phyloP scores from a whole-genome alignment of 495 filamentous ascomycete genomes.

The Hypoxylon lienhwacheense region DNA sequence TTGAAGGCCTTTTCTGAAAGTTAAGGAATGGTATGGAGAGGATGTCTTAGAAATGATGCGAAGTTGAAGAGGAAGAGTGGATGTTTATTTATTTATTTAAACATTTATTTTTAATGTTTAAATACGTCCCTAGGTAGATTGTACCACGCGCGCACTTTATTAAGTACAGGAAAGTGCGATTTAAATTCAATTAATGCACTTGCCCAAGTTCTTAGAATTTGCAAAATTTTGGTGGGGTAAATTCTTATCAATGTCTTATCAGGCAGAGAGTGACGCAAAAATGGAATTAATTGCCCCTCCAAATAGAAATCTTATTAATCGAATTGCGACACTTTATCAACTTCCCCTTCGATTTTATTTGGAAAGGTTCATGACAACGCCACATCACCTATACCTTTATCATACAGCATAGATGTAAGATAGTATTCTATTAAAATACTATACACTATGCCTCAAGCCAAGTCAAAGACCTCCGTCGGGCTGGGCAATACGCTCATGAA shows the following conservation, averaged over 20 bases:
- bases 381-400: not conserved
- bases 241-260: constrained; percentile 33
- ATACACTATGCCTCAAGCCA: constrained; percentile 80
- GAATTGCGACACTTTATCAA: constrained; percentile 4
- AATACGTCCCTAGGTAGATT: too few relatives aligned
- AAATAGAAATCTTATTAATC: too few relatives aligned
- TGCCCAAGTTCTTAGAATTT: constrained; percentile 21
- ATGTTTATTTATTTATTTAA: too few relatives aligned
- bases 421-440: not conserved
- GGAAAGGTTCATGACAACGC: not conserved
- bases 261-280: constrained; percentile 32
- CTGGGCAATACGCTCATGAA: constrained; percentile 86
- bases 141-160: too few relatives aligned
- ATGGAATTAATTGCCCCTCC: constrained; percentile 50
- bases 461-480: constrained; percentile 92
- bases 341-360: not conserved
- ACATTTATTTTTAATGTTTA: too few relatives aligned
- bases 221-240: constrained; percentile 54
- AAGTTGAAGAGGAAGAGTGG: too few relatives aligned
- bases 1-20: too few relatives aligned
- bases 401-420: not conserved
- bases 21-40: too few relatives aligned
- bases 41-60: too few relatives aligned
- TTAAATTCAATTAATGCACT: too few relatives aligned
- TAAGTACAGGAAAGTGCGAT: too few relatives aligned